Conservation (phyloP, 495 filamentous ascomycete genomes). For the Aspergillus mulundensis region DNA sequence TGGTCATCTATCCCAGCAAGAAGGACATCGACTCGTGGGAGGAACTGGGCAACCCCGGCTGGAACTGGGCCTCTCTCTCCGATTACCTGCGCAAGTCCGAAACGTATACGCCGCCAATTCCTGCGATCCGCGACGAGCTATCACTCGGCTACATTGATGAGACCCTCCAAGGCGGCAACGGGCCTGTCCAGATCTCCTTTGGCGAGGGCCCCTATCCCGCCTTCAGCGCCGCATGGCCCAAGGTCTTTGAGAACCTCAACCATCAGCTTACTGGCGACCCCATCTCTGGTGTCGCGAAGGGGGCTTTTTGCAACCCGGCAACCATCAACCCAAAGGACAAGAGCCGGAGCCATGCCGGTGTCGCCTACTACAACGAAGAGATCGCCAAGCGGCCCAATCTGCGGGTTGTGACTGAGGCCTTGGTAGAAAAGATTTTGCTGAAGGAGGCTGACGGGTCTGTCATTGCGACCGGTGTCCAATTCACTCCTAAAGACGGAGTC, state of each 20-base stretch:
- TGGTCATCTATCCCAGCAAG: constrained; percentile 26
- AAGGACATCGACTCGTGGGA: constrained; percentile 45
- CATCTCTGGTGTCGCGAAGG: neutral
- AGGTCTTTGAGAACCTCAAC: constrained; percentile 37
- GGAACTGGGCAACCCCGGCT: constrained; percentile 39
- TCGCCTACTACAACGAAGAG: constrained; percentile 36
- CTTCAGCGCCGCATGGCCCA: constrained; percentile 47
- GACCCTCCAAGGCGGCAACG: constrained; percentile 34
- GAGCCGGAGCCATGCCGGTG: constrained; percentile 45
- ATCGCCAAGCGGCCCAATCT: constrained; percentile 44
- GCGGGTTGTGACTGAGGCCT: constrained; percentile 43
- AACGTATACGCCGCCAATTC: constrained; percentile 37
- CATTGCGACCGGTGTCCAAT: constrained; percentile 25
- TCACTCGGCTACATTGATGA: constrained; percentile 1
- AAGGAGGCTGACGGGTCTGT: constrained; percentile 11
- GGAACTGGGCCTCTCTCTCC: constrained; percentile 32
- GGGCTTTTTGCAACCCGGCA: constrained; percentile 7
- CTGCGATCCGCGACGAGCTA: neutral
- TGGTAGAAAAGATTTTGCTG: constrained; percentile 41
- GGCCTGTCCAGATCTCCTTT: constrained; percentile 38
- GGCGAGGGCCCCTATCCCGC: constrained; percentile 40
- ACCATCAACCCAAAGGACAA: constrained; percentile 39
- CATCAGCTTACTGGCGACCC: constrained; percentile 24
- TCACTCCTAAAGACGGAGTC: constrained; percentile 15
- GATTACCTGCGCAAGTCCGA: constrained; percentile 25